These are phyloP conservation scores for Yarrowia sp. DNA, from an alignment of 805 yeast species.

Conservation along the genomic window DNA sequence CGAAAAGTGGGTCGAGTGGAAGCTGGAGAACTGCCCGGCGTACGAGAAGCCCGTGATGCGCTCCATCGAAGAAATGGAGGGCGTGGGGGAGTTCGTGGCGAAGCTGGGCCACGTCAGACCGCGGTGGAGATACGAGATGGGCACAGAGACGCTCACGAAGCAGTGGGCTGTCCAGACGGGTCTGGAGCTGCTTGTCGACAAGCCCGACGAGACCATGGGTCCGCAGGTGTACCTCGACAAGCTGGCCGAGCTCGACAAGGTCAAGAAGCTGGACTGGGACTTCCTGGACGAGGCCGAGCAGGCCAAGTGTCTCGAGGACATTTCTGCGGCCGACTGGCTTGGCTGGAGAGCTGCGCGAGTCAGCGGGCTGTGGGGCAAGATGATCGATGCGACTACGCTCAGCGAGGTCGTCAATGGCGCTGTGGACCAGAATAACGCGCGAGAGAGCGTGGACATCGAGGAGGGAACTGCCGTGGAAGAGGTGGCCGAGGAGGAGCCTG, in stretches of 20 bases:
- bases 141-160: slow-evolving; percentile 37
- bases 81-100: slow-evolving; percentile 21
- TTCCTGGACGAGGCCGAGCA: slow-evolving; percentile 23
- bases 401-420: slow-evolving; percentile 3
- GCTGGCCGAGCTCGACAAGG: slow-evolving; percentile 23
- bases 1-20: slow-evolving; percentile 39
- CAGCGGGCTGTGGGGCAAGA: slow-evolving; percentile 40
- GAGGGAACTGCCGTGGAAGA: neutral
- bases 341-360: slow-evolving; percentile 45
- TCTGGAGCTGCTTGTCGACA: slow-evolving; percentile 35
- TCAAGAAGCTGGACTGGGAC: slow-evolving; percentile 24
- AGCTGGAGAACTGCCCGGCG: slow-evolving; percentile 36
- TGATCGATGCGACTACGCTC: slow-evolving; percentile 35
- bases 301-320: slow-evolving; percentile 30
- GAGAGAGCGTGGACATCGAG: slow-evolving; percentile 9
- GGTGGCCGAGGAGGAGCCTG: neutral
- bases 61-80: slow-evolving; percentile 2
- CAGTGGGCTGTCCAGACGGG: slow-evolving; percentile 47
- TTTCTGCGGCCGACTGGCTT: slow-evolving; percentile 44
- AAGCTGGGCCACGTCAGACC: slow-evolving; percentile 30
- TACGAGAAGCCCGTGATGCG: slow-evolving; percentile 32
- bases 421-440: neutral
- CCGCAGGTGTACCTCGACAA: slow-evolving; percentile 31
- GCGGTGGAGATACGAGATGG: slow-evolving; percentile 37
- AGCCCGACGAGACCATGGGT: slow-evolving; percentile 31